Percentiles rank a stretch among this genome's conserved stretches.
Conservation (phyloP, 2,329 filamentous ascomycete genomes). For the Phyllosticta citriasiana region DNA sequence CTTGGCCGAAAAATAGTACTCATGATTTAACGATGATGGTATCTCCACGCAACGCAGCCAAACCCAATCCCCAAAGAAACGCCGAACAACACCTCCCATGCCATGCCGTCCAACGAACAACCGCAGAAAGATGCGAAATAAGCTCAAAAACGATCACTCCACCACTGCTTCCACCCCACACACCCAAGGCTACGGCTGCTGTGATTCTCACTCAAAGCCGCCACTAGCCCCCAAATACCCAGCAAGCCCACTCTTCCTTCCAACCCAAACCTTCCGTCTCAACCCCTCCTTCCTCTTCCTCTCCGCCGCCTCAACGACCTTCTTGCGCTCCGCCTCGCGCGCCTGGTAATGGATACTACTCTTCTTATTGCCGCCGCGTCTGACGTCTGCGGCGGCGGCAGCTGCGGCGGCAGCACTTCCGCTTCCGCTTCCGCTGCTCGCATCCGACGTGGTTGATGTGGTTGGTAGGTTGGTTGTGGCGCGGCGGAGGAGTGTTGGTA, state of each 20-base stretch:
- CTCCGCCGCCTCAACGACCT: slow-evolving; percentile 41
- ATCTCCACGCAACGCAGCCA: too few relatives aligned
- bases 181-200: too few relatives aligned
- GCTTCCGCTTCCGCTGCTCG: slow-evolving; percentile 9
- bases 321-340: slow-evolving; percentile 46
- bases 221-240: slow-evolving; percentile 18
- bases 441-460: slow-evolving; percentile 11
- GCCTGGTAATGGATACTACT: slow-evolving; percentile 51
- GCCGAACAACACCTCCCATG: too few relatives aligned
- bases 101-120: too few relatives aligned
- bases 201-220: slow-evolving; percentile 21
- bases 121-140: too few relatives aligned
- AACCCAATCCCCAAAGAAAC: too few relatives aligned
- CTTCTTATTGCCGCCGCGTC: slow-evolving; percentile 46
- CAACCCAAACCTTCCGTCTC: slow-evolving; percentile 30
- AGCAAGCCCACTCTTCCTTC: slow-evolving; percentile 23
- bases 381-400: slow-evolving; percentile 22
- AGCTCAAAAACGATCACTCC: too few relatives aligned
- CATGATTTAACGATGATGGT: too few relatives aligned
- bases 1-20: too few relatives aligned
- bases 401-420: slow-evolving; percentile 25
- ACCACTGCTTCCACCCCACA: too few relatives aligned
- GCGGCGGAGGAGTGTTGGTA: slow-evolving; percentile 61
- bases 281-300: slow-evolving; percentile 40
- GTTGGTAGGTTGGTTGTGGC: slow-evolving; percentile 51